Base-by-base conservation (phyloP, 441 rosid genomes). In the Omphalea diandra region DNA sequence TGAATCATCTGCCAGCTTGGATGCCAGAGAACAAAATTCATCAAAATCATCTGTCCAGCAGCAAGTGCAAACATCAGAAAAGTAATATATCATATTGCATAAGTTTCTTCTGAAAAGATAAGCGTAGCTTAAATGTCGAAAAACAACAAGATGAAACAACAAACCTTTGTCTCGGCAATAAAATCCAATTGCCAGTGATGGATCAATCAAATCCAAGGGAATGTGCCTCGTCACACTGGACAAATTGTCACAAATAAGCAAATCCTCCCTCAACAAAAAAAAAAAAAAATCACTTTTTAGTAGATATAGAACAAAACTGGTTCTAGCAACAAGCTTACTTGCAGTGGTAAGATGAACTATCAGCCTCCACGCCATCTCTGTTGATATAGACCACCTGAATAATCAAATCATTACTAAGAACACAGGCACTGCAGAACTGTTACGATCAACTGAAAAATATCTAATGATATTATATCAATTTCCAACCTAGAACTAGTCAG, bases 151-250 rank as follows among this genome's bases (percentile, higher is more conserved):
- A 50, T 67, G 11, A 65, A 63, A 67, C 11, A n/a, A 74, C 81
- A 41, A 74, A 93, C 98, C 98, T 94, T 83, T 90, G 83, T 89
- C 85, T 22, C 82, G 85, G 70, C 97, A 94, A 70, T 90, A 87
- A 77, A 94, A 94, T 66, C 99, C 98, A 8, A 94, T 82, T 33
- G 99, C 98, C 64, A 92, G 67, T 1, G 99, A 90, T 26, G 98
- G 90, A 84, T 94, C 98, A 24, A 94, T 85, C 18, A 85, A 83
- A 41, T 85, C 88, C 65, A 94, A 82, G 9, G 88, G 88, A 71
- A 92, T 88, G 73, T 88, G 86, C 69, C 88, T 83, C 44, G 82
- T 62, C 38, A 74, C 27, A 40, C 98, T 94, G 85, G 47, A 77
- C 62, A 74, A 74, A 59, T 66, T 40, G 71, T 55, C 56, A 26